Evolutionary conservation across 179 eudicot genomes (phyloP).

Genomic region (Nepenthes alata): DNA sequence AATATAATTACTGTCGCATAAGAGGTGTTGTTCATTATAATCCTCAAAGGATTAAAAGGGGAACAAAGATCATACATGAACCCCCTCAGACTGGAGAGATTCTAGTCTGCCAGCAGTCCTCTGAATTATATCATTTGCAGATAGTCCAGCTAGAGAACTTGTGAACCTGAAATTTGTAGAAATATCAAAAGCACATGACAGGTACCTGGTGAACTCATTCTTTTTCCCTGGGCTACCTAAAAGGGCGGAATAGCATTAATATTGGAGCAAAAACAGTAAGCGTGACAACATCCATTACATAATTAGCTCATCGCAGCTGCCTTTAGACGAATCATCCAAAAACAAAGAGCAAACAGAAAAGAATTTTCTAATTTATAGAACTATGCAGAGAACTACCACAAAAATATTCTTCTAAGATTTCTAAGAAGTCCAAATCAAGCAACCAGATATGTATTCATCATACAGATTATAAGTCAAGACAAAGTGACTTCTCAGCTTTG

Average conservation of each 20-base stretch:
- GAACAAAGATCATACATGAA: constrained; percentile 53
- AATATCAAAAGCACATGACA: constrained; percentile 18
- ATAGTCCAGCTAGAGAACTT: constrained; percentile 56
- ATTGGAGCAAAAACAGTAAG: too few species aligned
- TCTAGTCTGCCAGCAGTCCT: constrained; percentile 84
- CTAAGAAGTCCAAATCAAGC: too few species aligned
- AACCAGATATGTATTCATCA: too few species aligned
- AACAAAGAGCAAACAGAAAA: not conserved
- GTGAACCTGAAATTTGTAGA: constrained; percentile 52
- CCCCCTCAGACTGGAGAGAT: constrained; percentile 94
- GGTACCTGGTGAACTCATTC: too few species aligned
- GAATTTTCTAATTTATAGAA: not conserved
- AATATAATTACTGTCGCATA: not conserved
- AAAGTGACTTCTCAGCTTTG: too few species aligned
- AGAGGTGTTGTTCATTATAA: not conserved
- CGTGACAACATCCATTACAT: too few species aligned
- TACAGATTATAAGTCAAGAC: too few species aligned
- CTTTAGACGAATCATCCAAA: not conserved
- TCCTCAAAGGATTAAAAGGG: not conserved
- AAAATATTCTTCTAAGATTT: too few species aligned
- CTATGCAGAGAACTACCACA: not conserved
- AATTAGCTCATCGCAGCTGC: not conserved
- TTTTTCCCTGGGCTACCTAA: too few species aligned
- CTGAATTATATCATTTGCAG: constrained; percentile 69
- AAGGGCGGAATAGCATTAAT: too few species aligned